Conservation (phyloP, 805 yeast species). For the Ogataea chonburiensis region DNA sequence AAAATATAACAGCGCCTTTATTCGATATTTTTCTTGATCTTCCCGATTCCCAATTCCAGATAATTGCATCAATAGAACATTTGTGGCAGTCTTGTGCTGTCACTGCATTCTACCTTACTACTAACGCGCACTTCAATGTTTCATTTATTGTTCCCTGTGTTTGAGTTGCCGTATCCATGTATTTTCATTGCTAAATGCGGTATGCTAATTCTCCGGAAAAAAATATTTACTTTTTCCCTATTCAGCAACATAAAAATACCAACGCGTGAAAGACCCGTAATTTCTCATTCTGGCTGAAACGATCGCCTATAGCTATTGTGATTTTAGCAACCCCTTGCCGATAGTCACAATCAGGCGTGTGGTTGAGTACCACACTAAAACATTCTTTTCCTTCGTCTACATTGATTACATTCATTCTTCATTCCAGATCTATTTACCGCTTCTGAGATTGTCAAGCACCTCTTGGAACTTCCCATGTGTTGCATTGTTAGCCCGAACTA, state of each 20-base stretch:
- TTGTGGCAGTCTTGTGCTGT: neutral
- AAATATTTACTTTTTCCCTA: slow-evolving; percentile 10
- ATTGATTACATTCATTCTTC: slow-evolving; percentile 2
- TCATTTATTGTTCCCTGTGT: slow-evolving; percentile 8
- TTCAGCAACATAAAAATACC: slow-evolving; percentile 4
- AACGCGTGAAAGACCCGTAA: slow-evolving; percentile 4
- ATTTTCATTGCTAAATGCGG: slow-evolving; percentile 5
- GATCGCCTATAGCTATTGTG: too few species aligned
- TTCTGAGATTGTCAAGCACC: slow-evolving; percentile 52
- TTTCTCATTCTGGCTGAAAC: neutral
- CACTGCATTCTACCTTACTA: slow-evolving; percentile 2
- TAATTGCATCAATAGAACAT: slow-evolving; percentile 6
- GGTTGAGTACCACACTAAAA: slow-evolving; percentile 2
- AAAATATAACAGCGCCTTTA: slow-evolving; percentile 7
- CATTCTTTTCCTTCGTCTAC: slow-evolving; percentile 2
- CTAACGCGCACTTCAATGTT: slow-evolving; percentile 6
- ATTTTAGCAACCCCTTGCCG: too few species aligned
- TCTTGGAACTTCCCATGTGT: slow-evolving; percentile 73
- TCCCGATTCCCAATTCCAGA: slow-evolving; percentile 6
- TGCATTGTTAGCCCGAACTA: slow-evolving; percentile 73
- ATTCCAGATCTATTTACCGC: slow-evolving; percentile 4
- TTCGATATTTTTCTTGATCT: slow-evolving; percentile 1
- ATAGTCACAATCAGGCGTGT: too few species aligned
- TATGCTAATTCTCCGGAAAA: slow-evolving; percentile 3
- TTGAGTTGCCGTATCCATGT: slow-evolving; percentile 4